Evolutionary conservation across 2,329 filamentous ascomycete genomes (phyloP), one percentile per base, ranked within the genome.

Genomic region (Cercospora sp.): DNA sequence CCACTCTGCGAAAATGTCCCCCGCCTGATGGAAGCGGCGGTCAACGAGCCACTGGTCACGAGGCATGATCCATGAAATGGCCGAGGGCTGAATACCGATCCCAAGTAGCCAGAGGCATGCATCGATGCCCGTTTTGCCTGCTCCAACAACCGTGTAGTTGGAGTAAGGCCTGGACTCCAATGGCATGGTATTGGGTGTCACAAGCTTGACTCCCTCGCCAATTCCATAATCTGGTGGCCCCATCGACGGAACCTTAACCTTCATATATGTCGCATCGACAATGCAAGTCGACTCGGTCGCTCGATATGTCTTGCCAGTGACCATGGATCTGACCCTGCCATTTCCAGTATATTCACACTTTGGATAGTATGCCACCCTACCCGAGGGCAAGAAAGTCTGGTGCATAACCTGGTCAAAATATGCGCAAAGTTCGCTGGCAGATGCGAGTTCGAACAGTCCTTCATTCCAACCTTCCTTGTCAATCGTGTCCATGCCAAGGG

Each of bases 1-100:
- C 33, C 33, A 40, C 33, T 57, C 40, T 30, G 42, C 40, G 20
- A 45, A 26, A 12, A 23, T 6, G 60, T 18, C n/a, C 10, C 42
- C 42, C 7, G 42, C n/a, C 2, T 71, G 70, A 23, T 70, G 23
- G 23, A 16, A 57, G 13, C 60, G 64, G 12, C 72, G 67, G n/a
- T 72, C 68, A 5, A 72, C 26, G 26, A 67, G 63, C 66, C 66
- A 72, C 0, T 67, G 57, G n/a, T 73, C 72, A 18, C 72, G 67
- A 18, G 72, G 72, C 70, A 73, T 70, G 55, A 73, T 71, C 72
- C 72, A 73, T 10, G 62, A 67, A 26, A 73, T 73, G 45, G 7
- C 68, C 68, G 4, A 65, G 48, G 10, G 55, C 58, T 18, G 33
- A 7, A 40, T 13, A 40, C 33, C 33, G 3, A n/a, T 40, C 13